These are phyloP conservation scores for Neopestalotiopsis rosae DNA, from an alignment of 2,329 filamentous ascomycete species.

Conservation along the genomic window DNA sequence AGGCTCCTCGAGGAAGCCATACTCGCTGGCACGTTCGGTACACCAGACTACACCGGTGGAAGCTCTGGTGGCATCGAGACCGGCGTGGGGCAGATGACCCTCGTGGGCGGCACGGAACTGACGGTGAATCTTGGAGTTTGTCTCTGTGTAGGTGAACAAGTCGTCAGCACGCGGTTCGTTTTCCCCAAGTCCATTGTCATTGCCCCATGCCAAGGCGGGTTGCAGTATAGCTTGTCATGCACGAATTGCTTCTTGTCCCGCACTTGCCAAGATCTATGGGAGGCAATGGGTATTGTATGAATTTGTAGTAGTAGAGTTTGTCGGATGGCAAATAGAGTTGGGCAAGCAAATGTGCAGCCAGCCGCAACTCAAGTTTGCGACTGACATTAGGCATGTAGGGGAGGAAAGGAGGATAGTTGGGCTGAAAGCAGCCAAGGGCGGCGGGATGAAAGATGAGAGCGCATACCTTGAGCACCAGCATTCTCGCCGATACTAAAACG, in stretches of 20 bases:
- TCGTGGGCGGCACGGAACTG: slow-evolving; percentile 91
- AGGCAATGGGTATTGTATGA: neutral
- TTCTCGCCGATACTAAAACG: slow-evolving; percentile 64
- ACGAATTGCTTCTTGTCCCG: neutral
- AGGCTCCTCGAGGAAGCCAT: slow-evolving; percentile 85
- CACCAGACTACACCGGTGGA: slow-evolving; percentile 96
- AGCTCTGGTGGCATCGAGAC: slow-evolving; percentile 84
- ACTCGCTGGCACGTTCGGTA: slow-evolving; percentile 84
- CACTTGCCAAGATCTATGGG: slow-evolving; percentile 5
- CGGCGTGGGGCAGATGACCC: slow-evolving; percentile 88
- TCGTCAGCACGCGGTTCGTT: slow-evolving; percentile 22
- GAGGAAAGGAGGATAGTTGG: neutral
- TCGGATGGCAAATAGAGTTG: neutral
- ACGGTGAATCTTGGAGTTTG: slow-evolving; percentile 81
- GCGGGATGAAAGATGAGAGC: neutral
- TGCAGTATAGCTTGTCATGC: neutral
- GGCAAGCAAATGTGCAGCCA: neutral
- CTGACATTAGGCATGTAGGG: neutral
- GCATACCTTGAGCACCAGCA: slow-evolving; percentile 56
- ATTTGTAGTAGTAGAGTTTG: neutral
- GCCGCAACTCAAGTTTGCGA: neutral
- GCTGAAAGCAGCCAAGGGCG: neutral
- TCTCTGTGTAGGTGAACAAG: slow-evolving; percentile 58
- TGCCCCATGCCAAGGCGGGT: slow-evolving; percentile 10
- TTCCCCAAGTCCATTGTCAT: slow-evolving; percentile 1